Evolutionary conservation across 805 yeast genomes (phyloP), one percentile per base, ranked within the genome.

Genomic region (Maudiozyma turicensis): DNA sequence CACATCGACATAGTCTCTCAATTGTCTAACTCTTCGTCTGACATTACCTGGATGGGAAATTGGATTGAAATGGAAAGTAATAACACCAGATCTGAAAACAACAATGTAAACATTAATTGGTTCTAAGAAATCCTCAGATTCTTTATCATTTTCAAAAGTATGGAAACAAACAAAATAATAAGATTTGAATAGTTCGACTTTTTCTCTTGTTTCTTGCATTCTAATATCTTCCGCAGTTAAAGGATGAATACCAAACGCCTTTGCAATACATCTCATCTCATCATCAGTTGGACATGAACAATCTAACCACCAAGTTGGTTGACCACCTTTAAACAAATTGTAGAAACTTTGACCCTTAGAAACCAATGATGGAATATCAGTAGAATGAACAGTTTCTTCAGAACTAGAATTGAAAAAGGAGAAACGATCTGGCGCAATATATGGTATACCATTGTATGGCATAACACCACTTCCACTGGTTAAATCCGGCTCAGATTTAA

Each of bases 81-180:
- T 60, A 9, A 82, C 75, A 37, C 88, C 89, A 42, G 80, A 78
- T 50, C 81, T 71, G 67, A 82, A 82, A 5, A 82, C 86, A 48
- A 82, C 86, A 50, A 82, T 75, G 68, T 84, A 84, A 33, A 84
- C 84, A 58, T 82, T 82, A 56, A 84, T 81, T 28, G 90, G 90
- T 58, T 84, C 93, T 61, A 84, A 70, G 64, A 84, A 90, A 53
- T 87, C 95, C 58, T 84, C 93, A 48, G 86, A 78, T 64, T 58
- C 93, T 44, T 72, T 65, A 56, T 91, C 96, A 28, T 84, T 82
- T 63, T 89, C 97, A 68, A 93, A 93, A 4, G 98, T 86, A 66
- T 93, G 96, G 78, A 93, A 93, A 75, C 95, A 86, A 40, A 93
- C 95, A 72, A 93, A 89, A 68, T 93, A 91, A 68, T 91, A 91